Evolutionary conservation across 345 rosid species (phyloP), one percentile per base, ranked within the genome.

Genomic region (Crucihimalaya himalaica): DNA sequence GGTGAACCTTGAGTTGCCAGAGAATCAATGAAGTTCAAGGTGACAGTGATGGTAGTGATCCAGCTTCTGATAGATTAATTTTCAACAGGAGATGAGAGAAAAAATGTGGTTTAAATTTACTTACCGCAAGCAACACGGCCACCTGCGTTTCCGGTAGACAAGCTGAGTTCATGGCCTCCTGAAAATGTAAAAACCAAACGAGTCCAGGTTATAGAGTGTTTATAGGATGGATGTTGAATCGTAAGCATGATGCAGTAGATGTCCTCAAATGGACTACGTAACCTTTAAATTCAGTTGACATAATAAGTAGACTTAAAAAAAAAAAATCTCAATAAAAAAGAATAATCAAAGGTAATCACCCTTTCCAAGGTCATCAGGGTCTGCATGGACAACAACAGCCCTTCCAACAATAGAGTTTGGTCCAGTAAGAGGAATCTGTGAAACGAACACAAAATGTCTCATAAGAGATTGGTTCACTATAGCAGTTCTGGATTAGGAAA

Each of bases 281-380:
- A 37, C 27, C 11, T 3, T 58, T 48, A 47, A 13, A 37, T 34
- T 60, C 13, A 9, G 37, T 16, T 12, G 27, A 42, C 21, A 52
- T 18, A 29, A 27, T 35, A 56, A 5, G 27, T 32, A 25, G 8
- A 15, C 40, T 37, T 27, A 5, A 4, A 0, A 14, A 1, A 46
- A 3, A 28, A 40, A 5, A 11, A 23, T 21, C 52, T 35, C 2
- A 34, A 29, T 9, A 14, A 3, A 8, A 66, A 56, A 18, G 4
- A 2, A 58, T 15, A 27, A 52, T 12, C 63, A 50, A 45, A 34
- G 55, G 42, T 75, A 3, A 75, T 83, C 81, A 93, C 98, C 98
- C 88, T 82, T 93, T 83, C 97, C 98, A 55, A 93, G 98, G 76
- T 90, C 98, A 84, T 95, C 97, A 70, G 96, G 93, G 81, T 89